Evolutionary conservation across 257 asterid species (phyloP).

Genomic region (Rauvolfia tetraphylla): DNA sequence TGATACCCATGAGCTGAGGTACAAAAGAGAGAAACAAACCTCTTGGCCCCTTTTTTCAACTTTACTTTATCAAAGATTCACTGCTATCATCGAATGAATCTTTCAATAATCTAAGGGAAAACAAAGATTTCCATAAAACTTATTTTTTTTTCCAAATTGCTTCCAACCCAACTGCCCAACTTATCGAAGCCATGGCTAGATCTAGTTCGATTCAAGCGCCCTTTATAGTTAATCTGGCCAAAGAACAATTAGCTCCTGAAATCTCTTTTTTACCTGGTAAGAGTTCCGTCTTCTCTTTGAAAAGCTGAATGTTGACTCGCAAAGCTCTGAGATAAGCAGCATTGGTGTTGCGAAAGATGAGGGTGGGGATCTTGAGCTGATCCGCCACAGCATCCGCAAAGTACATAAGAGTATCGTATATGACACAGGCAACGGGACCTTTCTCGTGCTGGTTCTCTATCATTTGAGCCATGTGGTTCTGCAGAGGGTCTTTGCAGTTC

Average conservation of each 20-base stretch:
- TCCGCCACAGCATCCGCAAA: constrained; percentile 30
- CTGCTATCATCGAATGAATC: too few relatives aligned
- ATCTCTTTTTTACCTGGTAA: constrained; percentile 39
- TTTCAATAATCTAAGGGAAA: too few relatives aligned
- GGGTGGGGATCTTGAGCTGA: constrained; percentile 28
- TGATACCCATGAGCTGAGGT: too few relatives aligned
- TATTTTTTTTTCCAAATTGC: too few relatives aligned
- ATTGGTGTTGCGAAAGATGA: constrained; percentile 31
- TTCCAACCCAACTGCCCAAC: too few relatives aligned
- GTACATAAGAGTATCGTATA: constrained; percentile 46
- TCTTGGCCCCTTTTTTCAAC: too few relatives aligned
- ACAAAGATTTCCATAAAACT: not conserved
- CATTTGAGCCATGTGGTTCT: constrained; percentile 19
- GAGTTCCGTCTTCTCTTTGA: constrained; percentile 13
- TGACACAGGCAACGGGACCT: constrained; percentile 23
- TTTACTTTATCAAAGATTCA: too few relatives aligned
- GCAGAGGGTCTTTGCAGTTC: constrained; percentile 29
- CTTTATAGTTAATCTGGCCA: too few relatives aligned
- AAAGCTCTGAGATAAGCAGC: constrained; percentile 32
- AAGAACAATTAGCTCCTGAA: too few relatives aligned
- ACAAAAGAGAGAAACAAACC: too few relatives aligned
- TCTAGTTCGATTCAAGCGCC: too few relatives aligned
- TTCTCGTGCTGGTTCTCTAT: not conserved
- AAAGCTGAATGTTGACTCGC: constrained; percentile 17
- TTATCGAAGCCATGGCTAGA: too few relatives aligned